These are phyloP conservation scores for Ogataea glucozyma DNA, from an alignment of 805 yeast species.

Conservation along the genomic window DNA sequence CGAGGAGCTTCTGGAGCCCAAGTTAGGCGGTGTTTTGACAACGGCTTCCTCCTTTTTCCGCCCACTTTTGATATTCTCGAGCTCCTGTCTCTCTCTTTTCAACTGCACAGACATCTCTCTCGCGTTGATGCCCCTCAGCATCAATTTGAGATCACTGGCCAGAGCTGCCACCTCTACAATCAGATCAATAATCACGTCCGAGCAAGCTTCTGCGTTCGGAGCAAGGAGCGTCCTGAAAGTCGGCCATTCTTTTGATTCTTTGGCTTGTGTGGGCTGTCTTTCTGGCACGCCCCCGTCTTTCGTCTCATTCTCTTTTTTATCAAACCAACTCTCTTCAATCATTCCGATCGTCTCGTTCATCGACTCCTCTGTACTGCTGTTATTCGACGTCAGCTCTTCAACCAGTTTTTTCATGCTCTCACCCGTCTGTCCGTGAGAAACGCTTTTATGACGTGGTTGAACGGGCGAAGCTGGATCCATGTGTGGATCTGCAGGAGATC, in stretches of 20 bases:
- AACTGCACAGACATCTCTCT: slow-evolving; percentile 48
- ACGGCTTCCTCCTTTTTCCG: neutral
- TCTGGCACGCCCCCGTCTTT: neutral
- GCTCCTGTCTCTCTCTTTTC: slow-evolving; percentile 31
- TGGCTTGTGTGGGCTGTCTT: neutral
- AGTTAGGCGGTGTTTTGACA: neutral
- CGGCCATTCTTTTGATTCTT: slow-evolving; percentile 36
- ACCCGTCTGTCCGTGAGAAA: neutral
- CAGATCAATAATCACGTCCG: slow-evolving; percentile 54
- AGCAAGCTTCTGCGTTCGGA: slow-evolving; percentile 55
- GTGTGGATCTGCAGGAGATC: neutral
- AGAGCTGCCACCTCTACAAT: slow-evolving; percentile 63
- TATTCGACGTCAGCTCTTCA: slow-evolving; percentile 1
- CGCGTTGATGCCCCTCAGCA: slow-evolving; percentile 57
- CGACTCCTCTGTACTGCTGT: slow-evolving; percentile 15
- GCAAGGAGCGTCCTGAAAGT: slow-evolving; percentile 61
- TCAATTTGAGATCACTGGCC: slow-evolving; percentile 63
- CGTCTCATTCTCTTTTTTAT: neutral
- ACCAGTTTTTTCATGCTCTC: neutral
- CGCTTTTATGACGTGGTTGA: no score
- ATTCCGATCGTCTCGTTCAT: slow-evolving; percentile 17
- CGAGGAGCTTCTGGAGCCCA: neutral
- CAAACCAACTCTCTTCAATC: slow-evolving; percentile 2
- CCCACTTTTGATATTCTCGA: slow-evolving; percentile 10
- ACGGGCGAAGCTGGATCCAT: no score